Base-by-base conservation (phyloP, 1,284 basidiomycete genomes). In the Rhodotorula sp. region DNA sequence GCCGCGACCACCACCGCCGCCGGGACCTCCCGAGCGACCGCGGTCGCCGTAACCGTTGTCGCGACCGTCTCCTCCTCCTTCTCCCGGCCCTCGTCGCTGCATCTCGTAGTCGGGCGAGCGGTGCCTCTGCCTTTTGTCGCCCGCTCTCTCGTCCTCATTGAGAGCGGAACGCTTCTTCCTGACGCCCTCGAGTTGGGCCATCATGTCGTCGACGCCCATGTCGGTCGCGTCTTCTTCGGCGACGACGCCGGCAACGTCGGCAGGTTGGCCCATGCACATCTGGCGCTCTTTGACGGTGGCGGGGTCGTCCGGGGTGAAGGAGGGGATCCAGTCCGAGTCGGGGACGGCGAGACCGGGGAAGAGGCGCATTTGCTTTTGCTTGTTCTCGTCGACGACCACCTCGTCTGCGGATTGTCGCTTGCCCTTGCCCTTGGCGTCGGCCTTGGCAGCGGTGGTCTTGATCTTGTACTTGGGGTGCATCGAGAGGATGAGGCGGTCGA, bases 391-490 rank as follows among this genome's bases (percentile, higher is more conserved):
- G 67, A 69, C 3, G 66, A 61, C 59, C 75, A 85, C 81, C 76
- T 91, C 90, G 21, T 82, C 81, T 34, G 70, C 69, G 34, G 82
- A 8, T 23, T 76, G 77, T 50, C 76, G 79, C 21, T 69, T 58
- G 64, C 81, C 76, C 77, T 82, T 80, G 79, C 81, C 72, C 81
- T 84, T 79, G 43, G 81, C 48, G 68, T 64, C n/a, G 19, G 77
- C 43, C 38, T 57, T 21, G 54, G 55, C 34, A 1, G 69, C 69
- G 34, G 76, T 77, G 55, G 77, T 79, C 21, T 70, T 60, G 82
- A 92, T 91, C 85, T 94, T 97, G 84, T 98, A 90, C 79, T 95
- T 97, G 0, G 95, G 97, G 79, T 99, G 97, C 85, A 98, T 87
- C 71, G 87, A 91, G 64, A 95, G 86, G 77, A 99, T 93, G 71